phyloP scores from a whole-genome alignment of 306 rosid species.

The Sesbania bispinosa region DNA sequence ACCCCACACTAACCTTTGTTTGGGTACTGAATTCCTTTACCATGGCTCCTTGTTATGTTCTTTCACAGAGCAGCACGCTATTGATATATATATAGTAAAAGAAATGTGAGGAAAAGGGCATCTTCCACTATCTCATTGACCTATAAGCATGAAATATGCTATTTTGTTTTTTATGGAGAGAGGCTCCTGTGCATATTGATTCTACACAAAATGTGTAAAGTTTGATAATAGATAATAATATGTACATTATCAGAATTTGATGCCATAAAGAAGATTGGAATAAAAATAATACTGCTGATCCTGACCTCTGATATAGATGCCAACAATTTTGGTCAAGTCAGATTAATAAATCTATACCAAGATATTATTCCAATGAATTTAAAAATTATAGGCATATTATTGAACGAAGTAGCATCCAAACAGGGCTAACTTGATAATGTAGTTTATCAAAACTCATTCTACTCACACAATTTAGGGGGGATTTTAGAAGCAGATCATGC shows the following conservation, averaged over 20 bases:
- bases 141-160: not conserved
- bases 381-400: not conserved
- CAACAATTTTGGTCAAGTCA: not conserved
- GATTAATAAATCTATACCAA: not conserved
- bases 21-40: slow-evolving; percentile 43
- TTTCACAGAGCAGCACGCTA: not conserved
- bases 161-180: not conserved
- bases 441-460: no score
- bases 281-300: not conserved
- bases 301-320: not conserved
- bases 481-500: no score
- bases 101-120: not conserved
- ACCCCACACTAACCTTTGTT: slow-evolving; percentile 37
- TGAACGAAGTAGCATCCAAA: not conserved
- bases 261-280: not conserved
- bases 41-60: slow-evolving; percentile 20
- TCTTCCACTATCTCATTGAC: not conserved
- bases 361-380: not conserved
- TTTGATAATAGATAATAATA: not conserved
- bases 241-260: not conserved
- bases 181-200: not conserved
- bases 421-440: no score
- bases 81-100: not conserved
- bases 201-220: not conserved
- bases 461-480: no score